These are phyloP conservation scores for Suillus decipiens DNA, from an alignment of 768 basidiomycete species.

Conservation along the genomic window DNA sequence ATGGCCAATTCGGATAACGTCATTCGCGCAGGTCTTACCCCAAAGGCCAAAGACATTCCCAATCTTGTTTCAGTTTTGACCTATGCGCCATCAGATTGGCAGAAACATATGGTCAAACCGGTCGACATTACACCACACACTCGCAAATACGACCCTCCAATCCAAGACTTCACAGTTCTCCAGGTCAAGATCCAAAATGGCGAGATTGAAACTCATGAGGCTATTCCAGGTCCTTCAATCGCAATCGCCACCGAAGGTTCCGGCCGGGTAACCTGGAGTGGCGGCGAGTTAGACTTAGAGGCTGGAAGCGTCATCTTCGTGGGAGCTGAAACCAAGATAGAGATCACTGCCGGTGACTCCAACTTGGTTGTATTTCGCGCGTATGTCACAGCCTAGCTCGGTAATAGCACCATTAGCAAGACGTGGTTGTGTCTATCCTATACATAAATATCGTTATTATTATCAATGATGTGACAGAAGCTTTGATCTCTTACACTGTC, in stretches of 20 bases:
- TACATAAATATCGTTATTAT: background rate
- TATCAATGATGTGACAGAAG: background rate
- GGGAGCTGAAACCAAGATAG: slow-evolving; percentile 65
- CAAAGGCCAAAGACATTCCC: slow-evolving; percentile 91
- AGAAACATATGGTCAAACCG: slow-evolving; percentile 71
- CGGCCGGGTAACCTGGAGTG: slow-evolving; percentile 57
- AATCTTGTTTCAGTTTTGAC: slow-evolving; percentile 89
- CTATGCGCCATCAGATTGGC: slow-evolving; percentile 70
- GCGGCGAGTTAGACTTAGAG: slow-evolving; percentile 41
- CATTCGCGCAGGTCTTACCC: slow-evolving; percentile 96
- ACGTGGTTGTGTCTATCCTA: background rate
- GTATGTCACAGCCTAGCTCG: slow-evolving; percentile 21
- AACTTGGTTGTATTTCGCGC: slow-evolving; percentile 30
- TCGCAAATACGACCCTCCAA: slow-evolving; percentile 85
- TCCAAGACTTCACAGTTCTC: slow-evolving; percentile 91
- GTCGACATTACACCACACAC: slow-evolving; percentile 28
- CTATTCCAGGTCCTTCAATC: slow-evolving; percentile 83
- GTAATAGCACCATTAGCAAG: no score
- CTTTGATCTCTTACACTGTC: background rate
- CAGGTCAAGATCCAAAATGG: slow-evolving; percentile 50
- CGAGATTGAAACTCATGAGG: slow-evolving; percentile 53
- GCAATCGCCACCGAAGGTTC: slow-evolving; percentile 72
- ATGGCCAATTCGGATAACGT: slow-evolving; percentile 99
- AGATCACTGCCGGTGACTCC: slow-evolving; percentile 40
- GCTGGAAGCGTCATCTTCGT: slow-evolving; percentile 83